Evolutionary conservation across 345 rosid genomes (phyloP).

Genomic region (Dipteronia dyeriana): DNA sequence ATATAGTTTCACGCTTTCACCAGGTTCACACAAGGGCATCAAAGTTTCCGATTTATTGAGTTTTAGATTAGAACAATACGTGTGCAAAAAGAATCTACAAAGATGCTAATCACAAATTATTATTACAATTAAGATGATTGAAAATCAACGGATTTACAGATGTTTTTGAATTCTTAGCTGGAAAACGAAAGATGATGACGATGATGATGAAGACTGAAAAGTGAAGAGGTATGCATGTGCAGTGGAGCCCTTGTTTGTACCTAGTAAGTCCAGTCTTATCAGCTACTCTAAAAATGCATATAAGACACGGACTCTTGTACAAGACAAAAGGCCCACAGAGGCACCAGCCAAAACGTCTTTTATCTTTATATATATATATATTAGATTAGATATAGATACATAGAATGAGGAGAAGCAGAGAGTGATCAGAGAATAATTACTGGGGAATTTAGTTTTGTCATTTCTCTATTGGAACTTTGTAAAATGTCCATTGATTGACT

Average conservation of each 20-base stretch:
- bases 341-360: neutral
- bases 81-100: neutral
- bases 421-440: neutral
- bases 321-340: conserved; percentile 8
- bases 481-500: conserved; percentile 23
- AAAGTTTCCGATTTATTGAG: neutral
- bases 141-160: no score
- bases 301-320: conserved; percentile 15
- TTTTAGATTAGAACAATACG: no score
- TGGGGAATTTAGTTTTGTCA: conserved; percentile 29
- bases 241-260: neutral
- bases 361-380: neutral
- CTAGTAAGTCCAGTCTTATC: neutral
- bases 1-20: neutral
- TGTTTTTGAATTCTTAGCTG: no score
- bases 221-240: neutral
- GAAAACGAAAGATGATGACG: no score
- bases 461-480: conserved; percentile 28
- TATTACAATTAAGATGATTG: no score
- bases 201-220: no score
- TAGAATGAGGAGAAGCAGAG: neutral
- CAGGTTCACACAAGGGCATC: neutral
- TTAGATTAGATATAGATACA: neutral
- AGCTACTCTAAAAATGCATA: conserved; percentile 4
- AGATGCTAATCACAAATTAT: no score